Conservation (phyloP, 2,329 filamentous ascomycete genomes). For the Tolypocladium pustulatum region DNA sequence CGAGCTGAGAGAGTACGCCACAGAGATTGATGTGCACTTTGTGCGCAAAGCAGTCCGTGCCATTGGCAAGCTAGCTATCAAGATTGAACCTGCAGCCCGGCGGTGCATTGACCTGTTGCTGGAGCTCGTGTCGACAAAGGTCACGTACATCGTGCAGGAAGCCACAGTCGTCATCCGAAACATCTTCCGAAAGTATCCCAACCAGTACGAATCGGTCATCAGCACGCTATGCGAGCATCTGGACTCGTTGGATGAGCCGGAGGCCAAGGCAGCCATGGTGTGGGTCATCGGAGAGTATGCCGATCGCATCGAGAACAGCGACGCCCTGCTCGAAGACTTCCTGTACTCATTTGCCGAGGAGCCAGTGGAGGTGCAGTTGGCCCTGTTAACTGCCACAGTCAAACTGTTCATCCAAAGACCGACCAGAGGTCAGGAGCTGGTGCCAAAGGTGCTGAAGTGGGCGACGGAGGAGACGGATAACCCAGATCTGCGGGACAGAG, state of each 20-base stretch:
- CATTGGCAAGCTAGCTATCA: conserved; percentile 96
- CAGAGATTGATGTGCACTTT: conserved; percentile 97
- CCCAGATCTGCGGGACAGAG: conserved; percentile 86
- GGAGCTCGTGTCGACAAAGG: conserved; percentile 92
- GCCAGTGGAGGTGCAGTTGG: conserved; percentile 88
- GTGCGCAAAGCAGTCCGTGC: conserved; percentile 95
- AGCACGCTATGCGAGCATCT: conserved; percentile 90
- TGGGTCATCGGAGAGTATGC: conserved; percentile 99
- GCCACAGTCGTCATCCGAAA: conserved; percentile 97
- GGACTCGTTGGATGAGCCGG: conserved; percentile 91
- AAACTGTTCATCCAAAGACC: conserved; percentile 97
- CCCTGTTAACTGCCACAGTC: conserved; percentile 88
- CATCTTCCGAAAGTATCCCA: conserved; percentile 98
- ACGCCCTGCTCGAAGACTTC: conserved; percentile 89
- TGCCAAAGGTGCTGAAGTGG: conserved; percentile 94
- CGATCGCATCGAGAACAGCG: conserved; percentile 93
- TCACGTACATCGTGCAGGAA: conserved; percentile 98
- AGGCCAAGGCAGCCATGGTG: conserved; percentile 97
- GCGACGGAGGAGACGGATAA: conserved; percentile 99
- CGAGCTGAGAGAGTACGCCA: conserved; percentile 91
- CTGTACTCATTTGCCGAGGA: conserved; percentile 90
- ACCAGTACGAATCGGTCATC: conserved; percentile 97
- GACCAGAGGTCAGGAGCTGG: conserved; percentile 85
- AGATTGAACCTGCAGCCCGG: conserved; percentile 88
- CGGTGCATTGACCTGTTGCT: conserved; percentile 88